Conservation (phyloP, 176 grass and related monocot genomes). For the Zoysia pacifica region DNA sequence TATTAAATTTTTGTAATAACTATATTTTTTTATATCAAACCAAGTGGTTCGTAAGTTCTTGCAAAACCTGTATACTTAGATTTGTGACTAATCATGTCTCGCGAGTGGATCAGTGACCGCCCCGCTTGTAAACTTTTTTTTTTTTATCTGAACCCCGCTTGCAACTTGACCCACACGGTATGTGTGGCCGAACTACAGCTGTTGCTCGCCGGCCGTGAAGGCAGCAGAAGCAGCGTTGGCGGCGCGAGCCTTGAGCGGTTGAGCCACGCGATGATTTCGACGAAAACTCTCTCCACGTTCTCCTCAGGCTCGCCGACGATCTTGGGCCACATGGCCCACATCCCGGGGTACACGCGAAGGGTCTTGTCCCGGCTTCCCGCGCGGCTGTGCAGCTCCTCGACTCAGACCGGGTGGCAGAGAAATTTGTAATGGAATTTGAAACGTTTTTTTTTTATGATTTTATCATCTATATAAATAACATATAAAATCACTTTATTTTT, state of each 20-base stretch:
- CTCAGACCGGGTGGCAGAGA: slow-evolving; percentile 77
- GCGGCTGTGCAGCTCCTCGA: slow-evolving; percentile 65
- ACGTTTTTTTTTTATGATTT: too few relatives aligned
- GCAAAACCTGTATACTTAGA: too few relatives aligned
- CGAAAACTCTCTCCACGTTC: slow-evolving; percentile 75
- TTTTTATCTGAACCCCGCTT: too few relatives aligned
- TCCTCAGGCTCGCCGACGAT: slow-evolving; percentile 84
- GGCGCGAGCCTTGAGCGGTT: slow-evolving; percentile 61
- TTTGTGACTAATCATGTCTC: too few relatives aligned
- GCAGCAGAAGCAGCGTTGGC: neutral
- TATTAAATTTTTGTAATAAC: too few relatives aligned
- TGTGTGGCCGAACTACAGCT: slow-evolving; percentile 29
- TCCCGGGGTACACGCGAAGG: slow-evolving; percentile 63
- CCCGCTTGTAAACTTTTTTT: too few relatives aligned
- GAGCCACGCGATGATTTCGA: slow-evolving; percentile 73
- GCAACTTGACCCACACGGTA: neutral
- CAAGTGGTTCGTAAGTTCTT: too few relatives aligned
- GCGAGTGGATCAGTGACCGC: too few relatives aligned
- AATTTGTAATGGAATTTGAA: neutral
- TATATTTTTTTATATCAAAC: too few relatives aligned
- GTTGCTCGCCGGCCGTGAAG: neutral
- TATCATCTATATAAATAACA: too few relatives aligned
- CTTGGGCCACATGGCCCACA: slow-evolving; percentile 99
- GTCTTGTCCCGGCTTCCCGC: slow-evolving; percentile 77
- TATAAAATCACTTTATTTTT: too few relatives aligned